Conservation (phyloP, 2,329 filamentous ascomycete genomes). For the Grosmannia penicillata region DNA sequence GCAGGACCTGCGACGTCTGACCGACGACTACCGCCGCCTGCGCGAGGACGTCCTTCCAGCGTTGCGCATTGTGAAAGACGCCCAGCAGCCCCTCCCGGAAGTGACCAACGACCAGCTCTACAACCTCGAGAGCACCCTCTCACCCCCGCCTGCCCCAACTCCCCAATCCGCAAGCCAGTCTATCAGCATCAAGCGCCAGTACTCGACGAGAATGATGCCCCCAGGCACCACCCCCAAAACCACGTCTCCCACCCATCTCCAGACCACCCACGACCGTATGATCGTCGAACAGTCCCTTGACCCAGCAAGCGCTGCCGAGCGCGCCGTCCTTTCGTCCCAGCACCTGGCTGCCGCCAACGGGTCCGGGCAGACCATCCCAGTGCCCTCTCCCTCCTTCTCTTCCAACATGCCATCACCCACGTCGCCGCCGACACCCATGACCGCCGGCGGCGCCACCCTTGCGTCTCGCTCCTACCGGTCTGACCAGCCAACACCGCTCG, state of each 20-base stretch:
- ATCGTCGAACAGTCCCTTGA: slow-evolving; percentile 52
- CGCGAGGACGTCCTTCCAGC: slow-evolving; percentile 86
- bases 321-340: slow-evolving; percentile 51
- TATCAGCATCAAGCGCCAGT: slow-evolving; percentile 52
- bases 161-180: slow-evolving; percentile 31
- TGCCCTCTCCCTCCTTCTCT: slow-evolving; percentile 40
- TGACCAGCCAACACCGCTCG: slow-evolving; percentile 38
- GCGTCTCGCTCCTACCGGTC: slow-evolving; percentile 45
- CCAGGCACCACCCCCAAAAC: slow-evolving; percentile 56
- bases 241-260: slow-evolving; percentile 58
- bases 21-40: slow-evolving; percentile 76
- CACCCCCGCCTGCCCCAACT: slow-evolving; percentile 7
- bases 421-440: slow-evolving; percentile 42
- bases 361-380: slow-evolving; percentile 32
- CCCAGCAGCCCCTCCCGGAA: slow-evolving; percentile 69
- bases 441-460: slow-evolving; percentile 38
- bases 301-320: slow-evolving; percentile 51
- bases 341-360: slow-evolving; percentile 59
- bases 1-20: slow-evolving; percentile 66
- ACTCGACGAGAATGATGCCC: slow-evolving; percentile 61
- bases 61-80: slow-evolving; percentile 81
- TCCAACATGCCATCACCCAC: slow-evolving; percentile 58
- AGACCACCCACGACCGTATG: slow-evolving; percentile 51
- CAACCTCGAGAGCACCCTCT: slow-evolving; percentile 21
- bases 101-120: slow-evolving; percentile 27